These are phyloP conservation scores for Lophium mytilinum DNA, from an alignment of 495 filamentous ascomycete species.

Conservation along the genomic window DNA sequence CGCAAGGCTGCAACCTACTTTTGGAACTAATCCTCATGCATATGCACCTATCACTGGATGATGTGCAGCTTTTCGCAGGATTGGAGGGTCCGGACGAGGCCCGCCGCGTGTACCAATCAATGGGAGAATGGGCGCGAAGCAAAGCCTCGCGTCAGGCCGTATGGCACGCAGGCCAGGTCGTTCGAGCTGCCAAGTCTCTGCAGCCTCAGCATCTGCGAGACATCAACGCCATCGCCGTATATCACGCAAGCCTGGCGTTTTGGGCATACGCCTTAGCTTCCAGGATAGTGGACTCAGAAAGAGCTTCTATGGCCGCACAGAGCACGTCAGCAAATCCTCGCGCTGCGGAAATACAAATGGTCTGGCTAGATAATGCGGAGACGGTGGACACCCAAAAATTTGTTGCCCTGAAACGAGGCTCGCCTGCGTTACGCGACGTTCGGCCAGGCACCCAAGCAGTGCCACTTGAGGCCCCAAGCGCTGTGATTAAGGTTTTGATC, in stretches of 20 bases:
- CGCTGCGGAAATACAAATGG: conserved; percentile 13
- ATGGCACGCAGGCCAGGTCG: conserved; percentile 56
- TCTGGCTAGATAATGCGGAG: conserved; percentile 45
- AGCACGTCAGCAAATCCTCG: conserved; percentile 8
- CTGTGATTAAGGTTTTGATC: conserved; percentile 41
- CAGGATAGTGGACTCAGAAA: not conserved
- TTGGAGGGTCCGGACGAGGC: conserved; percentile 57
- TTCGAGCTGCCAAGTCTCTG: conserved; percentile 46
- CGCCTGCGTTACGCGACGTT: conserved; percentile 36
- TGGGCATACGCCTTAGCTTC: conserved; percentile 50
- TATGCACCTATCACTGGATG: conserved; percentile 53
- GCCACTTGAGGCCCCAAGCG: conserved; percentile 36
- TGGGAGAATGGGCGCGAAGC: conserved; percentile 47
- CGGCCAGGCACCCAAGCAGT: conserved; percentile 11
- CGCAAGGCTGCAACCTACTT: conserved; percentile 35
- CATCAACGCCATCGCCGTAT: conserved; percentile 52
- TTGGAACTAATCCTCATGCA: conserved; percentile 51
- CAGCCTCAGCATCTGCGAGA: conserved; percentile 43
- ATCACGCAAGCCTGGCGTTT: conserved; percentile 51
- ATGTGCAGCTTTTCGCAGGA: conserved; percentile 56
- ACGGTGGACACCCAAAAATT: conserved; percentile 39
- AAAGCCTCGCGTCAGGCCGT: conserved; percentile 47
- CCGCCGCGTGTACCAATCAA: conserved; percentile 42
- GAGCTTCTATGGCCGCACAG: not conserved
- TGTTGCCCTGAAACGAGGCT: conserved; percentile 39